Percentiles rank a stretch among this genome's conserved stretches.
phyloP scores from a whole-genome alignment of 441 rosid genomes.

The Capsella rubella region DNA sequence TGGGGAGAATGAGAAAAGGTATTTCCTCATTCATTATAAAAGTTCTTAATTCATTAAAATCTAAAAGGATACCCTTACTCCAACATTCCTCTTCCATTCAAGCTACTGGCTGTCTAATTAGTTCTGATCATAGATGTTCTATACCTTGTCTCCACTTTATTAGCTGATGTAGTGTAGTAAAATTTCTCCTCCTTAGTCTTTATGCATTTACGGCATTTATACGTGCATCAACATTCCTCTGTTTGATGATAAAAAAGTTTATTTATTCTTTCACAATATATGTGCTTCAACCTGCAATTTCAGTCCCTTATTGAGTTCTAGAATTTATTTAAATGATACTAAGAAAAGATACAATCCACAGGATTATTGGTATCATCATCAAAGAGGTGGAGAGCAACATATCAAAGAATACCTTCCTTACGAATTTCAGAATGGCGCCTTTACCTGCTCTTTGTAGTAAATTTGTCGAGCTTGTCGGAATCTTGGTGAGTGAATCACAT shows the following conservation, averaged over 20 bases:
- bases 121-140: conserved; percentile 23
- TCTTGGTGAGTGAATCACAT: conserved; percentile 71
- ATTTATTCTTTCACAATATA: conserved; percentile 13
- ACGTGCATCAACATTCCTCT: conserved; percentile 12
- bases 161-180: conserved; percentile 8
- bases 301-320: conserved; percentile 14
- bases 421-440: conserved; percentile 88
- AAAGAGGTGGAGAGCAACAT: conserved; percentile 93
- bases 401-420: conserved; percentile 80
- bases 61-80: background rate
- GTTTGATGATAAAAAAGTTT: conserved; percentile 12
- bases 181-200: conserved; percentile 5
- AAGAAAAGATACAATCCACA: conserved; percentile 50
- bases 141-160: conserved; percentile 19
- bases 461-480: conserved; percentile 88
- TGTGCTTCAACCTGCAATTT: conserved; percentile 29
- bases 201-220: background rate
- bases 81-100: conserved; percentile 1
- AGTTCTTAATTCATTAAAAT: conserved; percentile 5
- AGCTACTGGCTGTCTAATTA: conserved; percentile 1
- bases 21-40: conserved; percentile 20
- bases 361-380: conserved; percentile 85
- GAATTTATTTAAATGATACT: conserved; percentile 35
- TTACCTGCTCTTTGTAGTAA: conserved; percentile 79
- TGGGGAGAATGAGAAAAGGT: conserved; percentile 99